Conservation (phyloP, 2,329 filamentous ascomycete genomes). For the Neocucurbitaria cava region DNA sequence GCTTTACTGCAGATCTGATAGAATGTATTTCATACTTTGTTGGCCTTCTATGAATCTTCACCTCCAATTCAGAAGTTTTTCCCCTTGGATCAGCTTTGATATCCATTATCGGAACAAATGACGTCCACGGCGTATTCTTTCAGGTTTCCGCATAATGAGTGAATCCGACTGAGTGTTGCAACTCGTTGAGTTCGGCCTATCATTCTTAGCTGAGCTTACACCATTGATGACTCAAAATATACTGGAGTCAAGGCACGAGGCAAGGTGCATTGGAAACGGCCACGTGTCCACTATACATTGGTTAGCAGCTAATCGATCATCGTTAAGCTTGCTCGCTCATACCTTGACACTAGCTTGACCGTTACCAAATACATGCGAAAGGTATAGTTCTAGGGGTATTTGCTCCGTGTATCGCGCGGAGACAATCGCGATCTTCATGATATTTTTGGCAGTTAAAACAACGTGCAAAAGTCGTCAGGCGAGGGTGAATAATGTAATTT, state of each 20-base stretch:
- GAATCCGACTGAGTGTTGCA: constrained; percentile 5
- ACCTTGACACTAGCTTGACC: constrained; percentile 11
- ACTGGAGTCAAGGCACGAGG: constrained; percentile 12
- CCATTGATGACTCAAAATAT: not conserved
- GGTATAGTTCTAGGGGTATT: constrained; percentile 3
- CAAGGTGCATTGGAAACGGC: constrained; percentile 15
- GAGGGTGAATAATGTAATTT: not conserved
- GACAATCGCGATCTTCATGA: constrained; percentile 10
- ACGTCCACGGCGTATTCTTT: too few species aligned
- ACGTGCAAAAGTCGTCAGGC: not conserved
- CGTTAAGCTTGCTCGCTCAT: not conserved
- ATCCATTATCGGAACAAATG: too few species aligned
- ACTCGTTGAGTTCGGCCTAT: constrained; percentile 6
- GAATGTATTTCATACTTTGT: too few species aligned
- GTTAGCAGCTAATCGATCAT: not conserved
- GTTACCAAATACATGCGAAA: constrained; percentile 8
- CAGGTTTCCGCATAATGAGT: constrained; percentile 9
- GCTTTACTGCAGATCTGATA: too few species aligned
- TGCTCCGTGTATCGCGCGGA: constrained; percentile 16
- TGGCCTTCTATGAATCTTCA: too few species aligned
- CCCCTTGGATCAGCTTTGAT: too few species aligned
- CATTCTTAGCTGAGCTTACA: not conserved
- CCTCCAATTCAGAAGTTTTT: too few species aligned
- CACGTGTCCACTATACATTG: constrained; percentile 11
- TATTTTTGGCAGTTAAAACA: not conserved